phyloP scores from a whole-genome alignment of 2,329 filamentous ascomycete species.

The Hymenoscyphus occultus region DNA sequence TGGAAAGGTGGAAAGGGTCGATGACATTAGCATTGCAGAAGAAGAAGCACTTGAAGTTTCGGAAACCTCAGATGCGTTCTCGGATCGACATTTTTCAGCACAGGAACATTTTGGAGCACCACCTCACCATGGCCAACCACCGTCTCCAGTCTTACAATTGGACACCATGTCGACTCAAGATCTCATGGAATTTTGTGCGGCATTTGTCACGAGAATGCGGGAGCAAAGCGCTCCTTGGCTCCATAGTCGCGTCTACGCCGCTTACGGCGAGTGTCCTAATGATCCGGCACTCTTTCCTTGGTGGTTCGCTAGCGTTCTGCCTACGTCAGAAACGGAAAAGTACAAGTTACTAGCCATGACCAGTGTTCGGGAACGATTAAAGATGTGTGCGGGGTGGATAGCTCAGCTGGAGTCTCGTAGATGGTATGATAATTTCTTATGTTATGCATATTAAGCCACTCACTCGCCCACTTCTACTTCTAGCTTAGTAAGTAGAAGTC shows the following conservation, averaged over 20 bases:
- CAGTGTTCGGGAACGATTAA: slow-evolving; percentile 76
- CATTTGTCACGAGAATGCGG: slow-evolving; percentile 69
- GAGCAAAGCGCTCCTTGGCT: slow-evolving; percentile 71
- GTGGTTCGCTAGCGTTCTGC: slow-evolving; percentile 84
- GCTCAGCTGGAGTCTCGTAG: slow-evolving; percentile 43
- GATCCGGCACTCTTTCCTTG: slow-evolving; percentile 80
- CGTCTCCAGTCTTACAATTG: slow-evolving; percentile 14
- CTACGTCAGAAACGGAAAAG: slow-evolving; percentile 74
- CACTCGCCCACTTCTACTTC: neutral
- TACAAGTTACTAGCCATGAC: slow-evolving; percentile 70
- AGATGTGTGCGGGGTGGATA: slow-evolving; percentile 80
- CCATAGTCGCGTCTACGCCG: slow-evolving; percentile 64
- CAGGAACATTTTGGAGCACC: slow-evolving; percentile 25
- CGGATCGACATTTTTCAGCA: slow-evolving; percentile 18
- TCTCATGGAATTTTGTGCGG: slow-evolving; percentile 61
- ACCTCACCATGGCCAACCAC: slow-evolving; percentile 13
- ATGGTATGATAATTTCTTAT: slow-evolving; percentile 24
- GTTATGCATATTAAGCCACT: neutral
- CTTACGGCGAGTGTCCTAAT: slow-evolving; percentile 71
- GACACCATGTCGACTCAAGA: slow-evolving; percentile 59
- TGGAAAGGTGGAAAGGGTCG: slow-evolving; percentile 71
- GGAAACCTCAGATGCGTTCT: slow-evolving; percentile 47
- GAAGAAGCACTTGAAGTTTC: slow-evolving; percentile 73
- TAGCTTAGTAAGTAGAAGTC: slow-evolving; percentile 1
- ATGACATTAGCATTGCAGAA: slow-evolving; percentile 77